phyloP scores from a whole-genome alignment of 2,329 filamentous ascomycete species.

The Sporothrix pseudoabietina region DNA sequence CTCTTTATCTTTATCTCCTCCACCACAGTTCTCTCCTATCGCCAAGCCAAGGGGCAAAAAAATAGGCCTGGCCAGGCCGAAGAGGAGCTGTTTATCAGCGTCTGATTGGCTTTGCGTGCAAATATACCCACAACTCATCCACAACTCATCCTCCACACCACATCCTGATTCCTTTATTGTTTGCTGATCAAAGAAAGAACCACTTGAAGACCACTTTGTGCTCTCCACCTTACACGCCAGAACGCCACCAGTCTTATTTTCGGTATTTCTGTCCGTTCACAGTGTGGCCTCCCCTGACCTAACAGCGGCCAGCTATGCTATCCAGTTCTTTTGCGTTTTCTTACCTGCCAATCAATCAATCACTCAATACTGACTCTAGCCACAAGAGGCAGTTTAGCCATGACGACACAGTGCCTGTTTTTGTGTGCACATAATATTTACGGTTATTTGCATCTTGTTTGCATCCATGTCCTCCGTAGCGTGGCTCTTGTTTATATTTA shows the following conservation, averaged over 20 bases:
- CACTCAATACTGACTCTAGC: neutral
- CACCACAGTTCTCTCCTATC: neutral
- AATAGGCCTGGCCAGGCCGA: neutral
- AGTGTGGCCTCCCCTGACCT: neutral
- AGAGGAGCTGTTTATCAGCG: conserved; percentile 17
- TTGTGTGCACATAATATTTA: neutral
- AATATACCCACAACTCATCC: neutral
- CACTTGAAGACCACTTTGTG: neutral
- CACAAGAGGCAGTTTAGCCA: neutral
- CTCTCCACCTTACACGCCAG: conserved; percentile 8
- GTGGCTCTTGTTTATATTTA: neutral
- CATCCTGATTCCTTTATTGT: conserved; percentile 4
- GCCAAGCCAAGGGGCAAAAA: neutral
- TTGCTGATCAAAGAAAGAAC: neutral
- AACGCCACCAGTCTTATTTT: neutral
- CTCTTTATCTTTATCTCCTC: neutral
- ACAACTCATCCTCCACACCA: conserved; percentile 18
- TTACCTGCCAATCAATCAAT: neutral
- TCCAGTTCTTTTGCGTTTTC: neutral
- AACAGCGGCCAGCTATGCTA: too few relatives aligned
- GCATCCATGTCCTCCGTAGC: neutral
- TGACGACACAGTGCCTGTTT: neutral
- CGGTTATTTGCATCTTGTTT: neutral
- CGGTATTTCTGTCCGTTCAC: neutral
- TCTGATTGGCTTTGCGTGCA: conserved; percentile 2